Conservation (phyloP, 345 rosid species). For the Citrus cavaleriei region DNA sequence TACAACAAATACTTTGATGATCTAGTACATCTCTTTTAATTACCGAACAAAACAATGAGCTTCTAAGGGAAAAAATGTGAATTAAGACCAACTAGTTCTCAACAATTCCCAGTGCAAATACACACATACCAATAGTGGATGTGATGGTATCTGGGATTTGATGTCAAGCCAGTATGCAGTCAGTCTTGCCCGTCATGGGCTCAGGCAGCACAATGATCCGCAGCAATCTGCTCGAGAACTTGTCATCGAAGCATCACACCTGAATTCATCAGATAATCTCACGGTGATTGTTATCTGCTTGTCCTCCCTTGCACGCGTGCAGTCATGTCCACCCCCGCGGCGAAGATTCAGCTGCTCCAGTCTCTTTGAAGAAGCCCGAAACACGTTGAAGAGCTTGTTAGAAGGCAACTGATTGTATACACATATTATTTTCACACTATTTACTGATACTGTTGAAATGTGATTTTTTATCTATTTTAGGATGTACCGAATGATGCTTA, state of each 20-base stretch:
- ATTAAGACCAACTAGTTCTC: too few species aligned
- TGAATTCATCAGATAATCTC: conserved; percentile 50
- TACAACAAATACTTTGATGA: too few species aligned
- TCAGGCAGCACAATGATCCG: conserved; percentile 54
- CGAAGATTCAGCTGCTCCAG: conserved; percentile 34
- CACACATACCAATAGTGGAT: conserved; percentile 22
- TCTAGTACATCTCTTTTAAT: too few species aligned
- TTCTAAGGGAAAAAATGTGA: too few species aligned
- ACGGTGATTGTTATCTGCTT: conserved; percentile 51
- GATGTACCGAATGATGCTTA: conserved; percentile 41
- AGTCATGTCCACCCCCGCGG: conserved; percentile 43
- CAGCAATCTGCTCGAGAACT: conserved; percentile 52
- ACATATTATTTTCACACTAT: conserved; percentile 4
- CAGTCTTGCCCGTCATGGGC: conserved; percentile 54
- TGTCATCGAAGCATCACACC: conserved; percentile 51
- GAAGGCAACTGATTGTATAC: conserved; percentile 56
- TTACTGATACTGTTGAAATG: conserved; percentile 6
- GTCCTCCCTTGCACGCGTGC: conserved; percentile 14
- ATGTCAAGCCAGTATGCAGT: conserved; percentile 74
- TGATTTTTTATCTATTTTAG: conserved; percentile 26
- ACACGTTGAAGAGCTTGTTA: conserved; percentile 41
- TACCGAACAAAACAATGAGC: too few species aligned
- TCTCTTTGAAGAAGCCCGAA: conserved; percentile 53
- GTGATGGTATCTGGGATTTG: conserved; percentile 92
- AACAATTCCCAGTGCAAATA: too few species aligned